A percentile compares a stretch with the other conserved stretches of the same genome.
phyloP scores from a whole-genome alignment of 2,329 filamentous ascomycete species.

The Aspergillus candidus region DNA sequence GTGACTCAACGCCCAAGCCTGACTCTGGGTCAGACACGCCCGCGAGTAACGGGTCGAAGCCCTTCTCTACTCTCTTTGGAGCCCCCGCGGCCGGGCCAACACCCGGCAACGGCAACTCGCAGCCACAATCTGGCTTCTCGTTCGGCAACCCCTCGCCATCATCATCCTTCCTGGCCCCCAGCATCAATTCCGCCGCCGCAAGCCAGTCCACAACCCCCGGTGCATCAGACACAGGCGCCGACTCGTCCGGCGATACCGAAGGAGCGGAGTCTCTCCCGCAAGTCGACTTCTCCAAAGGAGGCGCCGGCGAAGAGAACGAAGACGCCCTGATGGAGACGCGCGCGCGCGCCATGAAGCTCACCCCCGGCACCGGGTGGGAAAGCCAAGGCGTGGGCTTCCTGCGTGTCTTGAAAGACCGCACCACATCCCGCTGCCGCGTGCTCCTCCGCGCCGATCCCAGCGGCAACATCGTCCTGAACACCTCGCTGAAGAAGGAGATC shows the following conservation, averaged over 20 bases:
- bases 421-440: slow-evolving; percentile 60
- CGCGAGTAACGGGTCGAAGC: slow-evolving; percentile 20
- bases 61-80: slow-evolving; percentile 28
- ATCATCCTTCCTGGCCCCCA: slow-evolving; percentile 21
- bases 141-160: slow-evolving; percentile 32
- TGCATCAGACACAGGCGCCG: slow-evolving; percentile 38
- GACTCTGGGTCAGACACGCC: slow-evolving; percentile 18
- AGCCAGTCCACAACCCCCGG: slow-evolving; percentile 45
- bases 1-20: slow-evolving; percentile 23
- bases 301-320: slow-evolving; percentile 67
- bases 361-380: slow-evolving; percentile 53
- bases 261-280: slow-evolving; percentile 57
- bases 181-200: slow-evolving; percentile 29
- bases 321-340: slow-evolving; percentile 63
- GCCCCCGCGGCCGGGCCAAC: slow-evolving; percentile 15
- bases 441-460: slow-evolving; percentile 69
- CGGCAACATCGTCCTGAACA: slow-evolving; percentile 69
- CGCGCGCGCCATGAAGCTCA: slow-evolving; percentile 62
- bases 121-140: slow-evolving; percentile 30
- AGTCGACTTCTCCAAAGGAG: slow-evolving; percentile 61
- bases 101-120: slow-evolving; percentile 13
- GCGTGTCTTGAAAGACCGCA: slow-evolving; percentile 67
- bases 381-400: slow-evolving; percentile 66
- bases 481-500: slow-evolving; percentile 54
- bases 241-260: slow-evolving; percentile 46